Conservation (phyloP, 768 basidiomycete species). For the Tephrocybe sp. region DNA sequence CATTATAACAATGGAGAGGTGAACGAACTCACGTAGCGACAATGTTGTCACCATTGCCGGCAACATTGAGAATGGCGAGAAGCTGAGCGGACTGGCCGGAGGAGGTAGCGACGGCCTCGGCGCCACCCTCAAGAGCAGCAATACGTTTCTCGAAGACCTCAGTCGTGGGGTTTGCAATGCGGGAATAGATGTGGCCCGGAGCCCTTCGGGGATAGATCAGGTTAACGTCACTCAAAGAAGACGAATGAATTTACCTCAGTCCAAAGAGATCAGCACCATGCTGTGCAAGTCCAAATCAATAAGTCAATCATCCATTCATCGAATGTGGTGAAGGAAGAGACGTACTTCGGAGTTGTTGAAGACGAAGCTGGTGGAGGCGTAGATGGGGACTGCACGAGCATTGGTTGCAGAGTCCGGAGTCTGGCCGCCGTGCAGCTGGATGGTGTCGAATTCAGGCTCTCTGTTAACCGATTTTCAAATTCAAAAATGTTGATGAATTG, state of each 20-base stretch:
- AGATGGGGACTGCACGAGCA: slow-evolving; percentile 79
- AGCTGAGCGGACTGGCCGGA: slow-evolving; percentile 82
- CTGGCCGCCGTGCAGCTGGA: slow-evolving; percentile 81
- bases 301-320: not conserved
- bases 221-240: not conserved
- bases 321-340: not conserved
- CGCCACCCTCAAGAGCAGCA: slow-evolving; percentile 78
- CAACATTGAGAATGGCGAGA: slow-evolving; percentile 63
- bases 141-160: slow-evolving; percentile 81
- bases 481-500: no score
- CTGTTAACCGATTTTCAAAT: no score
- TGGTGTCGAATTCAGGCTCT: slow-evolving; percentile 75
- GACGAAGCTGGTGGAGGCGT: slow-evolving; percentile 69
- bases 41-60: slow-evolving; percentile 73
- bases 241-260: slow-evolving; percentile 38
- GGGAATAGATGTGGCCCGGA: slow-evolving; percentile 65
- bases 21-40: slow-evolving; percentile 57
- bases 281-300: slow-evolving; percentile 28
- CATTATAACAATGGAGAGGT: not conserved
- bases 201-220: slow-evolving; percentile 35
- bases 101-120: slow-evolving; percentile 70
- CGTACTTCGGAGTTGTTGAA: slow-evolving; percentile 71
- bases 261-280: slow-evolving; percentile 78
- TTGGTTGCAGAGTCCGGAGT: slow-evolving; percentile 61
- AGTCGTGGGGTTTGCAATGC: slow-evolving; percentile 69